phyloP scores from a whole-genome alignment of 192 early-diverging fungal genomes.

The Piromyces finnis region DNA sequence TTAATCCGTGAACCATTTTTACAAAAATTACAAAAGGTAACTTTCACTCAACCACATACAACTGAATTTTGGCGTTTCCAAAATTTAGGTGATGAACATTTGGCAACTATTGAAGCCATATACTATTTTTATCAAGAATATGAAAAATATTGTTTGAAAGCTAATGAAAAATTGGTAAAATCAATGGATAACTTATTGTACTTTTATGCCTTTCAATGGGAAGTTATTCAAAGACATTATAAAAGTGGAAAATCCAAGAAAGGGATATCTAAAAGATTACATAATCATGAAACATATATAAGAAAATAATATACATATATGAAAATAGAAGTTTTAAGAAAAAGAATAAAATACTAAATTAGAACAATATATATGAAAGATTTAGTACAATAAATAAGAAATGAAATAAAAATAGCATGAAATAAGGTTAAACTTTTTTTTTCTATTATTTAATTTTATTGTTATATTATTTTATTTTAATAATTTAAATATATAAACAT shows the following conservation, averaged over 20 bases:
- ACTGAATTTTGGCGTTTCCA: slow-evolving; percentile 92
- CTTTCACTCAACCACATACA: slow-evolving; percentile 35
- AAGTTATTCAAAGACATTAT: background rate
- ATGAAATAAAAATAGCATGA: no score
- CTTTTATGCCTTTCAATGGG: background rate
- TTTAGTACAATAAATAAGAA: no score
- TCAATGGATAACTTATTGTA: background rate
- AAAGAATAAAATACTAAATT: no score
- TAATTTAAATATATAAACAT: no score
- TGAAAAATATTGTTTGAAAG: slow-evolving; percentile 8
- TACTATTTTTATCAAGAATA: slow-evolving; percentile 86
- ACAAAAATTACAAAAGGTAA: slow-evolving; percentile 29
- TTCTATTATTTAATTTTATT: no score
- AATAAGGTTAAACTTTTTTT: no score
- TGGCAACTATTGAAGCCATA: slow-evolving; percentile 91
- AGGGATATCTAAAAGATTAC: background rate
- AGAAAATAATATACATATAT: background rate
- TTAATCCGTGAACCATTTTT: slow-evolving; percentile 17
- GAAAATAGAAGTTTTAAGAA: no score
- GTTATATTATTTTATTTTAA: no score
- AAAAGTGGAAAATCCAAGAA: background rate
- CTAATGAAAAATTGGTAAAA: background rate
- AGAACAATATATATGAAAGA: no score
- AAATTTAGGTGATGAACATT: slow-evolving; percentile 40
- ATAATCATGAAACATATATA: background rate